Conservation (phyloP, 371 early-diverging fungal genomes). For the Saksenaea oblongispora region DNA sequence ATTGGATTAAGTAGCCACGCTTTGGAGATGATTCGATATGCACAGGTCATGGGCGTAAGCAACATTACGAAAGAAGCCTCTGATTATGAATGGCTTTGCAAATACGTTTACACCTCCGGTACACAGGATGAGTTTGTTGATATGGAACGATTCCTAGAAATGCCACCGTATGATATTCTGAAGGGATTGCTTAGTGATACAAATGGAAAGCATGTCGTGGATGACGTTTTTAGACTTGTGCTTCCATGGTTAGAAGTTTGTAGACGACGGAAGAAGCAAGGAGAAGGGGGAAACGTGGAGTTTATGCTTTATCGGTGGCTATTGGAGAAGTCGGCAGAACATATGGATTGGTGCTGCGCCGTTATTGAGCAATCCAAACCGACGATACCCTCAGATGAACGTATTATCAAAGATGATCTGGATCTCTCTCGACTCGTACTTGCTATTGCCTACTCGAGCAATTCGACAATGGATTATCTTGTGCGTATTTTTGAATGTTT, state of each 20-base stretch:
- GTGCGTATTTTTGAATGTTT: constrained; percentile 66
- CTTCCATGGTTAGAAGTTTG: constrained; percentile 60
- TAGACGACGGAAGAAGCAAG: constrained; percentile 15
- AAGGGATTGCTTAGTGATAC: constrained; percentile 50
- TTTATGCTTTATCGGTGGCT: constrained; percentile 50
- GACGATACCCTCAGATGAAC: constrained; percentile 50
- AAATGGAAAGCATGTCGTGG: constrained; percentile 39
- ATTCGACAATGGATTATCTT: constrained; percentile 40
- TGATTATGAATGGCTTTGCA: constrained; percentile 62
- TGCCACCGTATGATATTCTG: constrained; percentile 57
- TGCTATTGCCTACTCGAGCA: constrained; percentile 55
- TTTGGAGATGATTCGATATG: constrained; percentile 56
- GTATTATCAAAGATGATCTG: constrained; percentile 61
- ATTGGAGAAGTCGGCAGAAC: constrained; percentile 31
- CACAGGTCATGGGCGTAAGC: constrained; percentile 52
- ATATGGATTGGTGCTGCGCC: constrained; percentile 57
- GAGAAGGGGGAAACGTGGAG: constrained; percentile 14
- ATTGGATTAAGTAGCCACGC: constrained; percentile 58
- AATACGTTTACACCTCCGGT: constrained; percentile 55
- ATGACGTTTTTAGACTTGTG: constrained; percentile 52
- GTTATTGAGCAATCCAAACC: constrained; percentile 64
- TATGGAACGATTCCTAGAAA: constrained; percentile 35
- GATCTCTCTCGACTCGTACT: constrained; percentile 59
- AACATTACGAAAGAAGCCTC: constrained; percentile 47
- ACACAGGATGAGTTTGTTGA: constrained; percentile 30